These are phyloP conservation scores for Megacollybia marginata DNA, from an alignment of 768 basidiomycete genomes.

Conservation along the genomic window DNA sequence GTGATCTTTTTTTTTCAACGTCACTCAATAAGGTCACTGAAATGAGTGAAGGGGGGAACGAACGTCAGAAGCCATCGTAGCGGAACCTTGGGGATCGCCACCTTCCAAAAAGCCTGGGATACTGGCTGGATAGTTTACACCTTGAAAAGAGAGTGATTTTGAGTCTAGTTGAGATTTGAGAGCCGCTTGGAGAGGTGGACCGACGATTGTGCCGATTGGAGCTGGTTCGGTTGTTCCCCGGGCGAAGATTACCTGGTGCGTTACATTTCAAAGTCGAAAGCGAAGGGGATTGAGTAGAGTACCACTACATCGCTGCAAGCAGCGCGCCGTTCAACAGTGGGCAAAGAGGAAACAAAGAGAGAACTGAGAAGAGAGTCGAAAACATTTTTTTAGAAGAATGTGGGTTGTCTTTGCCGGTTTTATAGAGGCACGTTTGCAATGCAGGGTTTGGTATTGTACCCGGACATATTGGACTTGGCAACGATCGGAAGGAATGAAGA, in stretches of 20 bases:
- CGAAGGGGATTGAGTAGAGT: too few relatives aligned
- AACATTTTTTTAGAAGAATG: too few relatives aligned
- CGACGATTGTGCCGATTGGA: slow-evolving; percentile 28
- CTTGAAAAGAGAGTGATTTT: slow-evolving; percentile 25
- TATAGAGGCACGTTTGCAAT: too few relatives aligned
- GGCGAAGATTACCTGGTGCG: slow-evolving; percentile 29
- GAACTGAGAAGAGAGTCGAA: too few relatives aligned
- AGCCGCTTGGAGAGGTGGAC: slow-evolving; percentile 26
- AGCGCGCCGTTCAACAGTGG: background rate
- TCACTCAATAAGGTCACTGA: background rate
- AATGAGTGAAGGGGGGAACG: background rate
- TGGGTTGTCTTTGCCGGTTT: too few relatives aligned
- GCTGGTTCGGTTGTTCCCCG: slow-evolving; percentile 27
- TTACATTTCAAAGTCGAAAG: too few relatives aligned
- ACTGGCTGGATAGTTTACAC: slow-evolving; percentile 28
- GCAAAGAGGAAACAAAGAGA: too few relatives aligned
- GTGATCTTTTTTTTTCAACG: background rate
- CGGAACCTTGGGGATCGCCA: slow-evolving; percentile 17
- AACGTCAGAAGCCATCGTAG: background rate
- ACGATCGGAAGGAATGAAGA: too few relatives aligned
- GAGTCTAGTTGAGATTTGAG: slow-evolving; percentile 20
- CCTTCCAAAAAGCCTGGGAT: slow-evolving; percentile 29
- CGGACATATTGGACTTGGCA: too few relatives aligned
- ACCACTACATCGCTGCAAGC: background rate
- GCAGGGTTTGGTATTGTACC: too few relatives aligned